Conservation (phyloP, 192 early-diverging fungal genomes). For the Geranomyces variabilis region DNA sequence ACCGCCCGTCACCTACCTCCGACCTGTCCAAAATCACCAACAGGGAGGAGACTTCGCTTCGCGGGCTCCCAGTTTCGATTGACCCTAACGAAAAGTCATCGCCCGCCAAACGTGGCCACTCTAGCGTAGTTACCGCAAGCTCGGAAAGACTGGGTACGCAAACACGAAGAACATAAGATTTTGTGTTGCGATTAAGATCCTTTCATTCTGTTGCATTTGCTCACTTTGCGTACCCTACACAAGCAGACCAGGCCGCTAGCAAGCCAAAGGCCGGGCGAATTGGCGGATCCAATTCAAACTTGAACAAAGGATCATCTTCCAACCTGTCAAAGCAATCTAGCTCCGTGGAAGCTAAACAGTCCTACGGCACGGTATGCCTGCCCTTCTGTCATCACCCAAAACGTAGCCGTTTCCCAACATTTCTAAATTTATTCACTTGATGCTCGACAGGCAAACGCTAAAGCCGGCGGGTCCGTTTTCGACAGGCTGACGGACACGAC, state of each 20-base stretch:
- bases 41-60: constrained; percentile 34
- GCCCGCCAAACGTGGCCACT: constrained; percentile 10
- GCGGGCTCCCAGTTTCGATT: constrained; percentile 28
- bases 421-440: too few species aligned
- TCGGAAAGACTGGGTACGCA: constrained; percentile 43
- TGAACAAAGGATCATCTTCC: constrained; percentile 29
- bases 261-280: constrained; percentile 38
- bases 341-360: neutral
- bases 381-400: too few species aligned
- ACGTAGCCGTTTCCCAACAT: too few species aligned
- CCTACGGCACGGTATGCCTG: constrained; percentile 25
- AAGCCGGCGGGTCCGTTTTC: constrained; percentile 42
- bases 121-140: constrained; percentile 36
- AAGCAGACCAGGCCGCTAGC: constrained; percentile 31
- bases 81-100: constrained; percentile 26
- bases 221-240: neutral
- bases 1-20: constrained; percentile 38
- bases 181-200: neutral
- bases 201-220: neutral
- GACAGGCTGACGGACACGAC: constrained; percentile 51
- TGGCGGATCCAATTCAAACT: constrained; percentile 9
- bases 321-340: constrained; percentile 22
- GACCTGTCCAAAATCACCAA: constrained; percentile 40
- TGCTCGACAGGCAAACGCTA: neutral
- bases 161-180: too few species aligned